Conservation (phyloP, 768 basidiomycete species). For the Pleurotus citrinopileatus region DNA sequence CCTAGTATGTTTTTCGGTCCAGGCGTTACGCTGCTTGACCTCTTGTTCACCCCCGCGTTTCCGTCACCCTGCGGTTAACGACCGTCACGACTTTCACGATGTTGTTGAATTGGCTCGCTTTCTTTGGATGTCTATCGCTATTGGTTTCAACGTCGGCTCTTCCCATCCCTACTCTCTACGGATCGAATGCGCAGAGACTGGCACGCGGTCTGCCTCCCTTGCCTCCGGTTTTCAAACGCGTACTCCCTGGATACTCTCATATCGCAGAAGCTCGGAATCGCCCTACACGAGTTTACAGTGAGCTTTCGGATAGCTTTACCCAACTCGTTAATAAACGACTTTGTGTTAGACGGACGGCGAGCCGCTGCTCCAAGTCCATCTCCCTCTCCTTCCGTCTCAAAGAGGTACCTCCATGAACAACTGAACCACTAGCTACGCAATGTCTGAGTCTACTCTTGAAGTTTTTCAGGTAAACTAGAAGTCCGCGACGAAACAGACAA, state of each 20-base stretch:
- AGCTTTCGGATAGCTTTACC: conserved; percentile 5
- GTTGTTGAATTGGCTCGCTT: background rate
- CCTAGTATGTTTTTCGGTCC: background rate
- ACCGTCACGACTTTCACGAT: conserved; percentile 6
- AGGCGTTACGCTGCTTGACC: conserved; percentile 1
- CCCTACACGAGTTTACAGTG: conserved; percentile 27
- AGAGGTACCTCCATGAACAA: conserved; percentile 17
- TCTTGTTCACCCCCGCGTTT: background rate
- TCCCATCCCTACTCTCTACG: conserved; percentile 8
- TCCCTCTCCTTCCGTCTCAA: conserved; percentile 20
- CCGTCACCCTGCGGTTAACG: background rate
- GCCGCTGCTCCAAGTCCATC: conserved; percentile 17
- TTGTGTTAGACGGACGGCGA: background rate
- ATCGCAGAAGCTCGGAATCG: conserved; percentile 10
- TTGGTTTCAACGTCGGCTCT: background rate
- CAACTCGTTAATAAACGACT: background rate
- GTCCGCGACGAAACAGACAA: conserved; percentile 28
- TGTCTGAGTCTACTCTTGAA: conserved; percentile 4
- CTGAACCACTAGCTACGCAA: background rate
- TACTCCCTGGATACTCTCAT: conserved; percentile 22
- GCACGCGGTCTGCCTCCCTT: conserved; percentile 43
- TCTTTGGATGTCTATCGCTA: background rate
- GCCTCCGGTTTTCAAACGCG: conserved; percentile 31
- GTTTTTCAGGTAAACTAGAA: conserved; percentile 30
- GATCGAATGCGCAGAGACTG: conserved; percentile 42